phyloP scores from a whole-genome alignment of 768 basidiomycete species.

The Panaeolus cyanescens region DNA sequence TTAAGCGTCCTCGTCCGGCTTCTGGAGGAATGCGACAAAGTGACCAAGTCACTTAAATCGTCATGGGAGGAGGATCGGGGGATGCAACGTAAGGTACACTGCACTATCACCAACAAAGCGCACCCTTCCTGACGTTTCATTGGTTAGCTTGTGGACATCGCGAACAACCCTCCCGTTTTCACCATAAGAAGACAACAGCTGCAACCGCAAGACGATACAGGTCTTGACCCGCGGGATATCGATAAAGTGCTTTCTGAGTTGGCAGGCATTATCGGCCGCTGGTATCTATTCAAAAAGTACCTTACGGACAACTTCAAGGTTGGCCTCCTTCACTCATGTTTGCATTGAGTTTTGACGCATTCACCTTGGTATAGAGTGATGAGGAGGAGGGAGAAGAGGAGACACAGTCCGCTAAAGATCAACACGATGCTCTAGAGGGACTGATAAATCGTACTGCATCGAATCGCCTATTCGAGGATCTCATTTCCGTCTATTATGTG shows the following conservation, averaged over 20 bases:
- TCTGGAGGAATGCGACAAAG: conserved; percentile 84
- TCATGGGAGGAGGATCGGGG: conserved; percentile 92
- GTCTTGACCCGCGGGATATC: conserved; percentile 84
- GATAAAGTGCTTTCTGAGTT: conserved; percentile 89
- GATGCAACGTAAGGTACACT: conserved; percentile 73
- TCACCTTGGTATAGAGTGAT: neutral
- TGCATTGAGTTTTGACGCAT: neutral
- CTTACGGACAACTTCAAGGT: conserved; percentile 75
- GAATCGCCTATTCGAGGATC: conserved; percentile 59
- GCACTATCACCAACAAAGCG: neutral
- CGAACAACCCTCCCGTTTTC: conserved; percentile 42
- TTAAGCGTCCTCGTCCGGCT: conserved; percentile 70
- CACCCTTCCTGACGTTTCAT: neutral
- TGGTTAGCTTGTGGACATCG: conserved; percentile 48
- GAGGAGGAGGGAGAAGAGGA: conserved; percentile 6
- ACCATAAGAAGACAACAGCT: conserved; percentile 25
- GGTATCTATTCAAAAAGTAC: conserved; percentile 90
- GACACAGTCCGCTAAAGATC: conserved; percentile 1
- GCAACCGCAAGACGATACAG: conserved; percentile 46
- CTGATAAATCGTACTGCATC: conserved; percentile 50
- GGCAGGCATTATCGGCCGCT: conserved; percentile 87
- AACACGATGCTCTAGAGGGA: conserved; percentile 16
- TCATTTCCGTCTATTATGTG: conserved; percentile 76
- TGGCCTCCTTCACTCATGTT: conserved; percentile 13
- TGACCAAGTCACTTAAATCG: conserved; percentile 71